A percentile compares a stretch with the other conserved stretches of the same genome.
Evolutionary conservation across 345 rosid species (phyloP).

Genomic region (Eucalyptus sp.): DNA sequence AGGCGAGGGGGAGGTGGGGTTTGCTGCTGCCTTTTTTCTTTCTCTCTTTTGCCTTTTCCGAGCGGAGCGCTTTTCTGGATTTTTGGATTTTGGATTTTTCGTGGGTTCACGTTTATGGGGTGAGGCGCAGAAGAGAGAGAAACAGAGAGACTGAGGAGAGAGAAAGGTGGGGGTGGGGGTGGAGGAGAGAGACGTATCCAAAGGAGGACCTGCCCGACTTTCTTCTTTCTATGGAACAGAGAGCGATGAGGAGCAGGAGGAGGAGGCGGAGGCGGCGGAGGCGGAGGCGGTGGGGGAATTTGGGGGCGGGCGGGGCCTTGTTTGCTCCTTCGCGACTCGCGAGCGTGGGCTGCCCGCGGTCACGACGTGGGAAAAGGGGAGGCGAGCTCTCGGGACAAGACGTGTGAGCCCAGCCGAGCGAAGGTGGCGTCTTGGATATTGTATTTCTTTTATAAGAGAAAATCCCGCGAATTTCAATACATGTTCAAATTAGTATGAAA

Average conservation of each 20-base stretch:
- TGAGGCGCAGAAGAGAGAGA: neutral
- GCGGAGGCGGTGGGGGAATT: neutral
- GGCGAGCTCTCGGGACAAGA: neutral
- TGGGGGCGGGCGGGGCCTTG: neutral
- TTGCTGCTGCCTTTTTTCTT: neutral
- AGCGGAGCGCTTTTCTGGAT: neutral
- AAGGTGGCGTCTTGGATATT: neutral
- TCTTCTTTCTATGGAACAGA: neutral
- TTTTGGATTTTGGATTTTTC: neutral
- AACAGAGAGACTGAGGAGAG: neutral
- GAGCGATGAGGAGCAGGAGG: neutral
- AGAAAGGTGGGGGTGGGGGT: neutral
- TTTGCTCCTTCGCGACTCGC: neutral
- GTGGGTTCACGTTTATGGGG: neutral
- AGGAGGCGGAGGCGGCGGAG: neutral
- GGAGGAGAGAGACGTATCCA: neutral
- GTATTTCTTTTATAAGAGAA: neutral
- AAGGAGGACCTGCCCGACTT: neutral
- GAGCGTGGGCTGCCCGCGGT: neutral
- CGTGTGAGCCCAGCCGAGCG: neutral
- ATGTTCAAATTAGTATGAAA: no score
- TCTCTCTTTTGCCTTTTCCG: neutral
- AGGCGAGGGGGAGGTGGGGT: neutral
- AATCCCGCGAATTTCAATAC: neutral
- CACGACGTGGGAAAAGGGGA: neutral